phyloP scores from a whole-genome alignment of 805 yeast species.

The Saccharomycopsis sp. region DNA sequence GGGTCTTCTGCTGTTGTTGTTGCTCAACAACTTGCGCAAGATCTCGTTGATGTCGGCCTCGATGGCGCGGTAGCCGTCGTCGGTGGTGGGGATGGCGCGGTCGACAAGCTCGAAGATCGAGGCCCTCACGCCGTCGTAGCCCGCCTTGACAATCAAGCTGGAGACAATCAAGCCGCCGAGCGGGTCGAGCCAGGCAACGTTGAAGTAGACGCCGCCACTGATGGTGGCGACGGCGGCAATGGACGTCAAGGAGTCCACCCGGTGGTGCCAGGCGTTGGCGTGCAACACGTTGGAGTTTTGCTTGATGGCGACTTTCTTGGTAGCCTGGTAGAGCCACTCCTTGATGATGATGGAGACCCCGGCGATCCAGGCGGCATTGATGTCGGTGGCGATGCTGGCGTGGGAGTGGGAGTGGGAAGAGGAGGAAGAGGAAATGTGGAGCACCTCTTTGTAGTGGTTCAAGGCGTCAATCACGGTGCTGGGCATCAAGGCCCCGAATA shows the following conservation, averaged over 20 bases:
- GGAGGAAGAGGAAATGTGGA: constrained; percentile 20
- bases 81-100: constrained; percentile 45
- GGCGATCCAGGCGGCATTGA: constrained; percentile 96
- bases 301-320: constrained; percentile 67
- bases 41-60: constrained; percentile 32
- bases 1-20: constrained; percentile 33
- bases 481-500: constrained; percentile 61
- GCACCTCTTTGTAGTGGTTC: constrained; percentile 19
- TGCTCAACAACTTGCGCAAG: constrained; percentile 30
- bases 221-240: constrained; percentile 85
- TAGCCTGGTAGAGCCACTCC: constrained; percentile 80
- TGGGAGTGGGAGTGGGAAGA: constrained; percentile 31
- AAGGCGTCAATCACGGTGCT: constrained; percentile 44
- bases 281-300: constrained; percentile 81
- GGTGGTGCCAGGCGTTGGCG: constrained; percentile 98
- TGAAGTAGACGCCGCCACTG: constrained; percentile 70
- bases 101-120: constrained; percentile 76
- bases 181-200: constrained; percentile 80
- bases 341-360: constrained; percentile 78
- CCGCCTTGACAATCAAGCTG: constrained; percentile 72
- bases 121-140: constrained; percentile 59
- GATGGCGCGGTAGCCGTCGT: constrained; percentile 39
- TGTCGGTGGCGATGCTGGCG: constrained; percentile 42
- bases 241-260: constrained; percentile 89
- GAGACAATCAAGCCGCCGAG: constrained; percentile 89